phyloP scores from a whole-genome alignment of 345 rosid genomes.

The Hevea brasiliensis region DNA sequence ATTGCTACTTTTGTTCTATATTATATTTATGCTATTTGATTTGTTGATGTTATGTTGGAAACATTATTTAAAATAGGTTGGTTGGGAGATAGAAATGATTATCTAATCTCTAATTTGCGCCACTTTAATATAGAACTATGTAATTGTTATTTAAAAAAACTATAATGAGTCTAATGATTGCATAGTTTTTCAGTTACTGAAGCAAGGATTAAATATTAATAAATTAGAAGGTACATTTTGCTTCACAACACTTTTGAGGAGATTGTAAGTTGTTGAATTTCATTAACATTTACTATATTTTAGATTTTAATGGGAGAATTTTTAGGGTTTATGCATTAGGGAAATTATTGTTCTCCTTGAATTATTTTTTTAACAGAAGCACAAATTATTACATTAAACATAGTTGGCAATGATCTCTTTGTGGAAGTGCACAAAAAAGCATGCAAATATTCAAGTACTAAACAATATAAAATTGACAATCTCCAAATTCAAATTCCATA shows the following conservation, averaged over 20 bases:
- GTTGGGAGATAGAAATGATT: neutral
- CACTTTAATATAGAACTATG: neutral
- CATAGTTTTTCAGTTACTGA: neutral
- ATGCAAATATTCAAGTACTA: conserved; percentile 5
- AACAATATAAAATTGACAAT: conserved; percentile 16
- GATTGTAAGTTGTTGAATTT: neutral
- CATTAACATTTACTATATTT: neutral
- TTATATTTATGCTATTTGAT: neutral
- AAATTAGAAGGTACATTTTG: neutral
- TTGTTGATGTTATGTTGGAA: neutral
- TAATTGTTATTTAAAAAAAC: no score
- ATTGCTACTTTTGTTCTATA: neutral
- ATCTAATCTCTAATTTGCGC: neutral
- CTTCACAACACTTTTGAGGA: neutral
- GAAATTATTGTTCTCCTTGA: neutral
- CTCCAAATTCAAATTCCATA: conserved; percentile 11
- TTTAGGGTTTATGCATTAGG: neutral
- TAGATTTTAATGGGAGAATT: neutral
- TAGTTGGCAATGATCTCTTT: conserved; percentile 11
- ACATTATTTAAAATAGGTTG: neutral
- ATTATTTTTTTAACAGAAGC: no score
- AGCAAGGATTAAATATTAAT: neutral
- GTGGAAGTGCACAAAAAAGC: conserved; percentile 2
- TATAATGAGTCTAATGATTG: neutral
- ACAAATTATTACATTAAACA: conserved; percentile 11